Evolutionary conservation across 2,329 filamentous ascomycete species (phyloP), one percentile per base, ranked within the genome.

Genomic region (Clarireedia monteithiana): DNA sequence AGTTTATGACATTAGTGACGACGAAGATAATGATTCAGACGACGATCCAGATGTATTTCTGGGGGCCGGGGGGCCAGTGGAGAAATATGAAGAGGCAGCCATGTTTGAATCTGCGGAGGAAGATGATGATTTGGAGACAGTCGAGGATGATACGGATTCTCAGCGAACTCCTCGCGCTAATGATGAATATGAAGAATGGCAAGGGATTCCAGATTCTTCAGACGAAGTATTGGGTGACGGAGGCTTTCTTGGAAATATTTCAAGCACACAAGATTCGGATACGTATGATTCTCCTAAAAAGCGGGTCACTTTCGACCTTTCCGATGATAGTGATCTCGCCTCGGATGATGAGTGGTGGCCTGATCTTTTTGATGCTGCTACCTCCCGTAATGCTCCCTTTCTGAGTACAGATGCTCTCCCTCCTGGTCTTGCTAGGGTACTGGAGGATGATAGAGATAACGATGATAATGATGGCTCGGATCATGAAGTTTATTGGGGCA

Each of bases 1-100:
- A 39, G 85, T 95, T 58, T 88, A 92, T 67, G 82, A 90, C 50
- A 86, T 95, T 59, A 88, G 82, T 63, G 88, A 91, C 64, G 85
- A 83, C 10, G 88, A 91, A 60, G 51, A 53, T 14, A 48, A 48
- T 20, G 85, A 89, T 44, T 55, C 53, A 24, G 54, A 56, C 61
- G 88, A 92, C 69, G 86, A 92, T 70, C 82, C 88, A 62, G 82
- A 46, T 52, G 48, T 88, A 77, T 82, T 92, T 55, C 81, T 87
- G 67, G 82, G 84, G 77, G 79, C 83, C 75, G 89, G 94, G 79
- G 88, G 91, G 74, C 79, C 51, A 34, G 23, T 40, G 26, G 46
- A 49, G 24, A 36, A 55, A 45, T 48, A 53, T 23, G 51, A 53
- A 53, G 51, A 53, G 39, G 51, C 84, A 70, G 82, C 85, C 63